These are phyloP conservation scores for Capsicum rhomboideum DNA, from an alignment of 257 asterid genomes.

Conservation along the genomic window DNA sequence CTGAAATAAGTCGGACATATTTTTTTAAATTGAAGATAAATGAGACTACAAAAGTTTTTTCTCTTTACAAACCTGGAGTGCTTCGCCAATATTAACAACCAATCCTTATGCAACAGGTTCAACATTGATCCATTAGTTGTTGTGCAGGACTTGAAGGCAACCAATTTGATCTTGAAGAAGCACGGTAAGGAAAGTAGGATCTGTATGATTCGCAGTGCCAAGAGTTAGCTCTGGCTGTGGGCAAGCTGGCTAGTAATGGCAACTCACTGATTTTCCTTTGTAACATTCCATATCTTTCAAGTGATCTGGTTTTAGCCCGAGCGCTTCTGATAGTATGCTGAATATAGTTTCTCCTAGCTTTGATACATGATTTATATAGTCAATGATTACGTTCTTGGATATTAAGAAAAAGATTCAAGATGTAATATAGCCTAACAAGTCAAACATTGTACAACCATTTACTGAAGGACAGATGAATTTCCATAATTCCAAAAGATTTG, in stretches of 20 bases:
- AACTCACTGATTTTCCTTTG: slow-evolving; percentile 17
- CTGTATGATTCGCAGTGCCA: slow-evolving; percentile 61
- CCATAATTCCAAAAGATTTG: background rate
- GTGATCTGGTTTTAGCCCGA: slow-evolving; percentile 38
- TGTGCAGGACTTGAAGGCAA: slow-evolving; percentile 62
- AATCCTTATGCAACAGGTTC: slow-evolving; percentile 40
- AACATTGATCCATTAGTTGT: slow-evolving; percentile 40
- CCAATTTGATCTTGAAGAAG: slow-evolving; percentile 63
- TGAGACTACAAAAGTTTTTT: background rate
- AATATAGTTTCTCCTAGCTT: slow-evolving; percentile 36
- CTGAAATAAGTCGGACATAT: background rate
- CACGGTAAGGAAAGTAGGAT: slow-evolving; percentile 56
- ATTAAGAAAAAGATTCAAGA: background rate
- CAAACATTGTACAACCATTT: background rate
- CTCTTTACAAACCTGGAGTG: slow-evolving; percentile 40
- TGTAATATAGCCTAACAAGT: background rate
- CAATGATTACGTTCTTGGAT: slow-evolving; percentile 35
- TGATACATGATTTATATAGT: slow-evolving; percentile 31
- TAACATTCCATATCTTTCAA: slow-evolving; percentile 37
- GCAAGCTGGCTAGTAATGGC: slow-evolving; percentile 69
- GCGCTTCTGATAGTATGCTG: slow-evolving; percentile 53
- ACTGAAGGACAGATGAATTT: background rate
- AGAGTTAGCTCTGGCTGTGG: slow-evolving; percentile 65
- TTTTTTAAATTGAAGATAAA: background rate
- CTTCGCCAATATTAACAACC: slow-evolving; percentile 62